These are phyloP conservation scores for Adansonia gregorii DNA, from an alignment of 441 rosid genomes.

Conservation along the genomic window DNA sequence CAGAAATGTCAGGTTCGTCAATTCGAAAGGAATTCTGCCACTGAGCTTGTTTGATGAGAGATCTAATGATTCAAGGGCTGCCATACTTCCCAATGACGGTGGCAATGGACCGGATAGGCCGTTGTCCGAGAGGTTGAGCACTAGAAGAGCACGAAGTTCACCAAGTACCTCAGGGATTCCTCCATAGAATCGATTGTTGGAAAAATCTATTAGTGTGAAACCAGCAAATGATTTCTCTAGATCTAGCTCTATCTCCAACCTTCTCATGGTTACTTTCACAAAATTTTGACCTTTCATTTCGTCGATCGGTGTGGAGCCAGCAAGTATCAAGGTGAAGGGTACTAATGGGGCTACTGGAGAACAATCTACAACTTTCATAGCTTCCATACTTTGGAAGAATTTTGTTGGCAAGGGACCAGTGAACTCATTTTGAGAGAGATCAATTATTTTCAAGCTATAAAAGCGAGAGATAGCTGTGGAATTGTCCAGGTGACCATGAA, in stretches of 20 bases:
- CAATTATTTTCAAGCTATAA: neutral
- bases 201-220: conserved; percentile 31
- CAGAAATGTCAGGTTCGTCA: conserved; percentile 34
- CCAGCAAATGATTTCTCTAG: neutral
- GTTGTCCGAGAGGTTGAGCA: conserved; percentile 21
- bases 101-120: conserved; percentile 19
- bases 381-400: neutral
- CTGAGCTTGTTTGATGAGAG: neutral
- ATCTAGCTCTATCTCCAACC: conserved; percentile 6
- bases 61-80: conserved; percentile 8
- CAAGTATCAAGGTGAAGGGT: no score
- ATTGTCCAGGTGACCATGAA: neutral
- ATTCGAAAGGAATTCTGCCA: conserved; percentile 35
- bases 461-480: neutral
- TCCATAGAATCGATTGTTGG: conserved; percentile 34
- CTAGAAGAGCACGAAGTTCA: conserved; percentile 7
- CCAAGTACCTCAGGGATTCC: conserved; percentile 32
- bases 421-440: conserved; percentile 26
- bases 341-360: neutral
- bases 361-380: conserved; percentile 1
- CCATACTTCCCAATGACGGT: conserved; percentile 9
- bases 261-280: conserved; percentile 17
- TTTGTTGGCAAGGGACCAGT: conserved; percentile 21
- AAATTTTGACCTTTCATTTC: no score
- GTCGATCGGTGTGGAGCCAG: no score